Percentiles rank a stretch among this genome's conserved stretches.
Evolutionary conservation across 495 filamentous ascomycete genomes (phyloP).

Genomic region (Lophiostoma macrostomum): DNA sequence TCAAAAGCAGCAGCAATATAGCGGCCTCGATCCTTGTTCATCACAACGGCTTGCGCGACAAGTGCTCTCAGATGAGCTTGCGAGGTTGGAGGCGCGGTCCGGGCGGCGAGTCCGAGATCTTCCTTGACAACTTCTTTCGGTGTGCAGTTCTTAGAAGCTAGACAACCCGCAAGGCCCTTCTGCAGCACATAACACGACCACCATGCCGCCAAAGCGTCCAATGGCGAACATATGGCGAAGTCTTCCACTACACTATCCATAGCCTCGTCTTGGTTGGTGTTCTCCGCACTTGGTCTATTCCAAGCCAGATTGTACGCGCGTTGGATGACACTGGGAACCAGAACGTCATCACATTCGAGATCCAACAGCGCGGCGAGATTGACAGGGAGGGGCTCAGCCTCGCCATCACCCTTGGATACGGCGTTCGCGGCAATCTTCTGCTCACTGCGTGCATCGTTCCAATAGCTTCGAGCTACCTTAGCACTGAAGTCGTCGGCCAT

Average conservation of each 20-base stretch:
- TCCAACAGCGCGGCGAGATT: conserved; percentile 72
- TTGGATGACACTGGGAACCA: conserved; percentile 73
- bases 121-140: conserved; percentile 49
- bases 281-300: conserved; percentile 71
- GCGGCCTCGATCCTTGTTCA: conserved; percentile 50
- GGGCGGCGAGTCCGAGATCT: conserved; percentile 65
- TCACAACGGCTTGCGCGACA: conserved; percentile 63
- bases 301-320: conserved; percentile 88
- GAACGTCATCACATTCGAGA: conserved; percentile 73
- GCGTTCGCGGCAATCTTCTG: conserved; percentile 41
- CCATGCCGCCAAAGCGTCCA: conserved; percentile 90
- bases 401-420: conserved; percentile 37
- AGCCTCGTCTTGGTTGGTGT: conserved; percentile 61
- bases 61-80: conserved; percentile 74
- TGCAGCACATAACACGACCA: conserved; percentile 77
- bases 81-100: conserved; percentile 75
- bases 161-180: conserved; percentile 59
- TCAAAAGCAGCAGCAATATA: conserved; percentile 56
- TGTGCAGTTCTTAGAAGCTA: conserved; percentile 40
- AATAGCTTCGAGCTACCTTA: conserved; percentile 68
- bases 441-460: conserved; percentile 72
- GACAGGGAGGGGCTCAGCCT: conserved; percentile 66
- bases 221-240: conserved; percentile 76
- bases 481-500: conserved; percentile 63
- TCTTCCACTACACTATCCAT: conserved; percentile 87